Evolutionary conservation across 2,329 filamentous ascomycete species (phyloP).

Genomic region (Venturia nashicola): DNA sequence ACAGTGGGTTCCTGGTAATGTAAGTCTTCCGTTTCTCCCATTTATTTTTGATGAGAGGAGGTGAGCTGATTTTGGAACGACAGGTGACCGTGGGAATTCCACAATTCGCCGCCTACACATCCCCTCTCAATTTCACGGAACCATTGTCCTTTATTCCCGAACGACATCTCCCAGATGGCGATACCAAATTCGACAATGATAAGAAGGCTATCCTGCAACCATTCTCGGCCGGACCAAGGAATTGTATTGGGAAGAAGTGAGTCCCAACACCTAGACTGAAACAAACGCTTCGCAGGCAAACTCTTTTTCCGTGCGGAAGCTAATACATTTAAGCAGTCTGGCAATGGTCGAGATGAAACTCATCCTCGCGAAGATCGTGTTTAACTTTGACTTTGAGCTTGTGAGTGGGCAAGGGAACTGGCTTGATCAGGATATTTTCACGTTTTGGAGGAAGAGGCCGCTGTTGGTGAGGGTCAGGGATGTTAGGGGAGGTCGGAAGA

Average conservation of each 20-base stretch:
- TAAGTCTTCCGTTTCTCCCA: not conserved
- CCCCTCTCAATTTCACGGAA: slow-evolving; percentile 17
- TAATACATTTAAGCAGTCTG: not conserved
- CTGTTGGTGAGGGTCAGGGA: no score
- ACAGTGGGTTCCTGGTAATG: not conserved
- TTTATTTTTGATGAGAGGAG: no score
- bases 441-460: no score
- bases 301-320: no score
- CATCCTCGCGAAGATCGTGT: not conserved
- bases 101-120: slow-evolving; percentile 14
- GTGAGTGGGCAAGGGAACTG: no score
- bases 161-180: slow-evolving; percentile 17
- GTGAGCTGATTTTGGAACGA: not conserved
- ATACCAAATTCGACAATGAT: not conserved
- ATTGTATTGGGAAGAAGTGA: slow-evolving; percentile 8
- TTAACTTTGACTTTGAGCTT: not conserved
- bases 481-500: no score
- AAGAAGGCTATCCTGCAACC: slow-evolving; percentile 1
- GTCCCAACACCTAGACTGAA: not conserved
- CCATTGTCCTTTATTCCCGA: slow-evolving; percentile 24
- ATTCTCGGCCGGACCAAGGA: slow-evolving; percentile 8
- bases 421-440: no score
- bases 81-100: not conserved
- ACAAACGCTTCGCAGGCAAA: no score
- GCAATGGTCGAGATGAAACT: not conserved